These are phyloP conservation scores for Kodamaea suecica DNA, from an alignment of 1,139 yeast genomes.

Conservation along the genomic window DNA sequence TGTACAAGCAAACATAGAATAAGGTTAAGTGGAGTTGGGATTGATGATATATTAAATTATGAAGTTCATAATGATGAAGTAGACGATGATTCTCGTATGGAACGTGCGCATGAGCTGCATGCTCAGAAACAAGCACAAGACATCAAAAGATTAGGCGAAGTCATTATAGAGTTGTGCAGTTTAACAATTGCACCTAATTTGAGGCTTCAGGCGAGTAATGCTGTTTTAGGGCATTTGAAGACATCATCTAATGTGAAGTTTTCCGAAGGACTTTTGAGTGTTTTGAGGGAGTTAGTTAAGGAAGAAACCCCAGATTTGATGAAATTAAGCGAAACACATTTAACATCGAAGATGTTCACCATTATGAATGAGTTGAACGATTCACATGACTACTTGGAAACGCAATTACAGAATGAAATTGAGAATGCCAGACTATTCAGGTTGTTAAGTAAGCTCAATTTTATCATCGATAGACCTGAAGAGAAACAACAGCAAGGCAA, in stretches of 20 bases:
- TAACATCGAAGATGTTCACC: slow-evolving; percentile 41
- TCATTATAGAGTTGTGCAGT: slow-evolving; percentile 56
- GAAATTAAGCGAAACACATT: slow-evolving; percentile 20
- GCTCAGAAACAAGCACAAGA: slow-evolving; percentile 50
- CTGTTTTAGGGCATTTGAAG: slow-evolving; percentile 14
- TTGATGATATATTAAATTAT: slow-evolving; percentile 60
- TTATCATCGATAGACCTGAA: slow-evolving; percentile 75
- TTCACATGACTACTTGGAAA: slow-evolving; percentile 63
- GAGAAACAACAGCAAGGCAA: slow-evolving; percentile 4
- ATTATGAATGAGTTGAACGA: slow-evolving; percentile 55
- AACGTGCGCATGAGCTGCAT: background rate
- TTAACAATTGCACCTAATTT: slow-evolving; percentile 34
- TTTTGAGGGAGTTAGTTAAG: slow-evolving; percentile 11
- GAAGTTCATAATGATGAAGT: slow-evolving; percentile 33
- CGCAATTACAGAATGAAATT: slow-evolving; percentile 64
- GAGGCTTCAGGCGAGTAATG: slow-evolving; percentile 15
- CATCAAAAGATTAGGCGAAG: slow-evolving; percentile 51
- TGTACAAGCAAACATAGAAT: slow-evolving; percentile 70
- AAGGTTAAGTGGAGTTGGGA: slow-evolving; percentile 69
- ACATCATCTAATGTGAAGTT: slow-evolving; percentile 19
- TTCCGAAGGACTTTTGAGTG: slow-evolving; percentile 23
- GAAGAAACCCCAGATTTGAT: slow-evolving; percentile 11
- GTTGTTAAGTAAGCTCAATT: slow-evolving; percentile 74
- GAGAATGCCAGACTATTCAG: slow-evolving; percentile 89
- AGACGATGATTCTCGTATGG: slow-evolving; percentile 18